Percentiles rank a stretch among this genome's conserved stretches.
Conservation (phyloP, 306 rosid genomes). For the Albizia julibrissin region DNA sequence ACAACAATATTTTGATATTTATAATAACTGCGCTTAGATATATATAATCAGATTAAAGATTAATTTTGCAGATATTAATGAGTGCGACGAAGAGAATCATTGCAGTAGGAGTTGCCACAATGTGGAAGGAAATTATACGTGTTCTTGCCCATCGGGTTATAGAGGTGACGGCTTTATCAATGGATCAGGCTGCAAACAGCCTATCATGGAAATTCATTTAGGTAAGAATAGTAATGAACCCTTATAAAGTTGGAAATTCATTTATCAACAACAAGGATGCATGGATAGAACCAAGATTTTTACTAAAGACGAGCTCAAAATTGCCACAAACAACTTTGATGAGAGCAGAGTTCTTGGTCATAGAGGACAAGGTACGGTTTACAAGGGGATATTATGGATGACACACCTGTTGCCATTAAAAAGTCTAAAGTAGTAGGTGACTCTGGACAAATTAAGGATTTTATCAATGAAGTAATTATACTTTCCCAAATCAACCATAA, state of each 20-base stretch:
- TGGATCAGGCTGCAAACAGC: neutral
- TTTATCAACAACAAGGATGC: conserved; percentile 7
- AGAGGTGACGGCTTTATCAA: neutral
- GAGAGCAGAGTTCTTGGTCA: neutral
- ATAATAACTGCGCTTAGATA: too few relatives aligned
- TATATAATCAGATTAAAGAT: neutral
- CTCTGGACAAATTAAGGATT: neutral
- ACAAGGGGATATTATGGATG: neutral
- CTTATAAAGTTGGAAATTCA: too few relatives aligned
- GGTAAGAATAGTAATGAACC: neutral
- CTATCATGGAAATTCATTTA: neutral
- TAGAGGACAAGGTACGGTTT: conserved; percentile 19
- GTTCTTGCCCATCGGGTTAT: neutral
- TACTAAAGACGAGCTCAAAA: neutral
- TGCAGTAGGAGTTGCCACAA: neutral
- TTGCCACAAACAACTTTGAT: conserved; percentile 4
- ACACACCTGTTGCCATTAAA: conserved; percentile 1
- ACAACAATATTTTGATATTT: too few relatives aligned
- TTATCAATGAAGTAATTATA: conserved; percentile 11
- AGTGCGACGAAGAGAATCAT: neutral
- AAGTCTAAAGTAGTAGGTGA: neutral
- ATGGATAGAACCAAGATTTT: neutral
- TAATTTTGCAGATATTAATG: neutral
- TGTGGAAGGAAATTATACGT: neutral
- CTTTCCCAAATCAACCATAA: conserved; percentile 27